Evolutionary conservation across 345 rosid species (phyloP).

Genomic region (Lagerstroemia speciosa): DNA sequence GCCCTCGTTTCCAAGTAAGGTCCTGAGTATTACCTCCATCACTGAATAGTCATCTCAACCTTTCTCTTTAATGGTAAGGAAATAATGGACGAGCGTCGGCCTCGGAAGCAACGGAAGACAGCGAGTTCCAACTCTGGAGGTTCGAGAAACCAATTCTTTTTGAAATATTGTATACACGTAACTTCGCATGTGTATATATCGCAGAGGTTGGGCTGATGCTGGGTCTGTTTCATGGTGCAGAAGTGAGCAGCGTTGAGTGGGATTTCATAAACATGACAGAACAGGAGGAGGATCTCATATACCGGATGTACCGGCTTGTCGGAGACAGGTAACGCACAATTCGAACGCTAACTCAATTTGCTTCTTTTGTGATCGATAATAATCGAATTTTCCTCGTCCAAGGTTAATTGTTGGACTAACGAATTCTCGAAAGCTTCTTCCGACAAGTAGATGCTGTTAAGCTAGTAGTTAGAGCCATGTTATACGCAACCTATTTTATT

Average conservation of each 20-base stretch:
- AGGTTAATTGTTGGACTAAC: too few species aligned
- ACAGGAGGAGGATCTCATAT: slow-evolving; percentile 50
- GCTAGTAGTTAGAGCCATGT: too few species aligned
- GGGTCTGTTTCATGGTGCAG: slow-evolving; percentile 15
- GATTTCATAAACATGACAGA: slow-evolving; percentile 31
- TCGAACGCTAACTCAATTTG: background rate
- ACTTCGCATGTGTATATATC: too few species aligned
- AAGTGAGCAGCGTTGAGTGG: slow-evolving; percentile 44
- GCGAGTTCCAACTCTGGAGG: background rate
- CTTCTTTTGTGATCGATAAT: background rate
- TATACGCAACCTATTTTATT: too few species aligned
- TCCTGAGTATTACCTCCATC: background rate
- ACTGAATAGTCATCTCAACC: background rate
- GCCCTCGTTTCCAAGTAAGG: background rate
- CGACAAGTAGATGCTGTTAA: too few species aligned
- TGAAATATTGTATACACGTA: too few species aligned
- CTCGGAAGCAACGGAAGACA: background rate
- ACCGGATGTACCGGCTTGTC: slow-evolving; percentile 40
- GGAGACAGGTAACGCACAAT: slow-evolving; percentile 34
- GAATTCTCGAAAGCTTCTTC: too few species aligned
- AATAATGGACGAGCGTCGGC: background rate
- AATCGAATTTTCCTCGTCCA: too few species aligned
- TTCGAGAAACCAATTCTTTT: background rate
- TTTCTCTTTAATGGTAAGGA: background rate
- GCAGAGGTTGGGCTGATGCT: background rate